Conservation (phyloP, 768 basidiomycete genomes). For the Aureoboletus auriporus region DNA sequence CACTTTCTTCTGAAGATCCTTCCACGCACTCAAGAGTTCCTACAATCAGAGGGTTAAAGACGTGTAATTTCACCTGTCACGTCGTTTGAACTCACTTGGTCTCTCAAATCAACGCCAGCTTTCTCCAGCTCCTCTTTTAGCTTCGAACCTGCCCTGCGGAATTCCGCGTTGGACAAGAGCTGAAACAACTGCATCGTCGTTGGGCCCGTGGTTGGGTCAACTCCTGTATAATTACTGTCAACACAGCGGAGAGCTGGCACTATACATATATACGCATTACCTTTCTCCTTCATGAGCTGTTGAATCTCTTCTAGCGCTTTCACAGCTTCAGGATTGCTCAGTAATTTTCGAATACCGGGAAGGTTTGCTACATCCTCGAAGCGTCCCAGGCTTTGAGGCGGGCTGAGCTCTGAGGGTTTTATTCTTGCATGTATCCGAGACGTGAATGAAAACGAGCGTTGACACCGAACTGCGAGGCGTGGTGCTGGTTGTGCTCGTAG, state of each 20-base stretch:
- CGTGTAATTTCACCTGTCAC: neutral
- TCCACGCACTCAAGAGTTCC: slow-evolving; percentile 44
- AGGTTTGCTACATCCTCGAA: slow-evolving; percentile 41
- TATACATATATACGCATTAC: slow-evolving; percentile 22
- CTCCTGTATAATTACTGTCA: slow-evolving; percentile 32
- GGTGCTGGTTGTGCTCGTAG: slow-evolving; percentile 12
- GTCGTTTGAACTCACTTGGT: slow-evolving; percentile 39
- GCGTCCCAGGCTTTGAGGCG: slow-evolving; percentile 31
- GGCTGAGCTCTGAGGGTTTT: slow-evolving; percentile 26
- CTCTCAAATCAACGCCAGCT: slow-evolving; percentile 55
- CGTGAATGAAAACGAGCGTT: slow-evolving; percentile 30
- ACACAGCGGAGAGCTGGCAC: neutral
- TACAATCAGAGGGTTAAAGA: slow-evolving; percentile 17
- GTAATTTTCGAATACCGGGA: slow-evolving; percentile 43
- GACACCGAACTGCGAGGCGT: slow-evolving; percentile 8
- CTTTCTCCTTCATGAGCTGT: slow-evolving; percentile 45
- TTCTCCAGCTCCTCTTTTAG: slow-evolving; percentile 50
- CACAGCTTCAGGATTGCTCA: slow-evolving; percentile 47
- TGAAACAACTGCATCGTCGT: slow-evolving; percentile 52
- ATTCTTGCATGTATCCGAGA: slow-evolving; percentile 26
- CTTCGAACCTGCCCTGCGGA: slow-evolving; percentile 43
- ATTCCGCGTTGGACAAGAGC: slow-evolving; percentile 49
- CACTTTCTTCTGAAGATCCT: slow-evolving; percentile 31
- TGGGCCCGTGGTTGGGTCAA: slow-evolving; percentile 45
- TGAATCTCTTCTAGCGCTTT: slow-evolving; percentile 43